Conservation (phyloP, 495 filamentous ascomycete species). For the Trichoderma gamsii region DNA sequence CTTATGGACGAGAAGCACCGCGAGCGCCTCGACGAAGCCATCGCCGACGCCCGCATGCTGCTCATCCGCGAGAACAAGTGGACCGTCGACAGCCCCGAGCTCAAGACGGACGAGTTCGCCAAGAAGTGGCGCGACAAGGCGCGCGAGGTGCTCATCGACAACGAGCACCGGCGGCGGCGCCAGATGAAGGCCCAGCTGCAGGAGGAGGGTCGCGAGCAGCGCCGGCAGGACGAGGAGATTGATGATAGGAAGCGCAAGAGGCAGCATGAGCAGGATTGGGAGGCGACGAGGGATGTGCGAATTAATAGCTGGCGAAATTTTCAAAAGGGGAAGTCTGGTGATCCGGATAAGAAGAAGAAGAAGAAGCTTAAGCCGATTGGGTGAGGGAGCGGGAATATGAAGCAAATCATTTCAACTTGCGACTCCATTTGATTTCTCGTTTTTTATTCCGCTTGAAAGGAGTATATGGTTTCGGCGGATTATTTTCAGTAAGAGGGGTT, state of each 20-base stretch:
- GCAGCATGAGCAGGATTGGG: slow-evolving; percentile 90
- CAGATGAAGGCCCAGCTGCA: slow-evolving; percentile 92
- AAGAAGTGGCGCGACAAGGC: slow-evolving; percentile 86
- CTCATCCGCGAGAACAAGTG: slow-evolving; percentile 90
- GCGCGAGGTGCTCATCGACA: slow-evolving; percentile 86
- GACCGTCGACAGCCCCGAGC: slow-evolving; percentile 79
- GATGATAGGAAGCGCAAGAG: slow-evolving; percentile 86
- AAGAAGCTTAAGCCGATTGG: slow-evolving; percentile 66
- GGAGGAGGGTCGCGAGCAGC: slow-evolving; percentile 89
- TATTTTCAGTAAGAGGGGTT: background rate
- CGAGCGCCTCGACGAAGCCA: slow-evolving; percentile 80
- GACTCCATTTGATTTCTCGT: background rate
- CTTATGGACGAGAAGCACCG: slow-evolving; percentile 93
- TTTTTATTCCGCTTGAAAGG: background rate
- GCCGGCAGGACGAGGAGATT: slow-evolving; percentile 78
- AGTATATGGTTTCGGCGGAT: background rate
- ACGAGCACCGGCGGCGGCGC: slow-evolving; percentile 74
- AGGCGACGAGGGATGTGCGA: slow-evolving; percentile 80
- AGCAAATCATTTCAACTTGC: background rate
- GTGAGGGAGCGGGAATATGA: slow-evolving; percentile 22
- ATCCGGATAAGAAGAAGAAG: slow-evolving; percentile 86
- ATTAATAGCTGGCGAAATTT: slow-evolving; percentile 95
- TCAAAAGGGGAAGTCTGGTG: slow-evolving; percentile 58
- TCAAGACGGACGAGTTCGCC: slow-evolving; percentile 74
- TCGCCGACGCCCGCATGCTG: slow-evolving; percentile 90